Evolutionary conservation across 2,329 filamentous ascomycete genomes (phyloP), one percentile per base, ranked within the genome.

Genomic region (Colletotrichum costaricense): DNA sequence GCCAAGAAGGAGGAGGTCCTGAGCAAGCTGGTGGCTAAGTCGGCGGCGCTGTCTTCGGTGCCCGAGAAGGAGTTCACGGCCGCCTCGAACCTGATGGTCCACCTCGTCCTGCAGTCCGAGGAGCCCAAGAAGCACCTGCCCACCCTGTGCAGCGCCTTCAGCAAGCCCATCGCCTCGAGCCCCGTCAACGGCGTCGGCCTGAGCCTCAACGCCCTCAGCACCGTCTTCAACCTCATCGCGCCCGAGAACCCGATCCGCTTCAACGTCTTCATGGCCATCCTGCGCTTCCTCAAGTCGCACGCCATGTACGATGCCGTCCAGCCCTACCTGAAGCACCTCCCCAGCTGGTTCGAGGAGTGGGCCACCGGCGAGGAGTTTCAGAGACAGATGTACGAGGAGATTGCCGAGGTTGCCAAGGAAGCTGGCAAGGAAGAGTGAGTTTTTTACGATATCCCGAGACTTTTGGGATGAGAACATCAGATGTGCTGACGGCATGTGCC

Each of bases 11-110:
- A 97, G 78, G 95, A 97, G 77, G 92, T 94, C 58, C 89, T 99
- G 71, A 93, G 95, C 88, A 95, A 95, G 89, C 89, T 99, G 76
- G 94, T 98, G 74, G 91, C 92, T 77, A 93, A 94, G 71, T 95
- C 94, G 66, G 85, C 89, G 66, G 90, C 89, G 63, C 88, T 99
- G 81, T 97, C 95, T 85, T 89, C 90, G 75, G 94, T 95, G 69
- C 94, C 96, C 72, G 97, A 99, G 89, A 97, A 97, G 90, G 96
- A 98, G 85, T 97, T 98, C 83, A 95, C 95, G 74, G 93, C 96
- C 73, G 95, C 96, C 74, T 98, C 98, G 87, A 98, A 99, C 87
- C 93, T 98, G 78, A 93, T 99, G 83, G 93, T 98, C 81, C 94
- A 98, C 87, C 92, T 99, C 74, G 91, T 97, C 77, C 89, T 95